These are phyloP conservation scores for Eutypa lata DNA, from an alignment of 2,329 filamentous ascomycete genomes.

Conservation along the genomic window DNA sequence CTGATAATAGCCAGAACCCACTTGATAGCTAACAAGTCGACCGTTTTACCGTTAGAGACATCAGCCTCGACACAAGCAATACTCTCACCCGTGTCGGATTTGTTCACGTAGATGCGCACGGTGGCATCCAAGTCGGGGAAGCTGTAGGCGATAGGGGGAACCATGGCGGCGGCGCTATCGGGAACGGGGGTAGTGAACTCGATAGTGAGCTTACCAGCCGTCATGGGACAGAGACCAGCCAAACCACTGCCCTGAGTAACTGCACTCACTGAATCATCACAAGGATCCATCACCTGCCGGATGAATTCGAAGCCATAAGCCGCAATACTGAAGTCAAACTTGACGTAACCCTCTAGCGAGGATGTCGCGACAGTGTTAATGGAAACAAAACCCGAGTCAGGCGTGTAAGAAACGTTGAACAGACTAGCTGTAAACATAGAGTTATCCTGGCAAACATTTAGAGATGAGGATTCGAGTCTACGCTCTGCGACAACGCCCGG, in stretches of 20 bases:
- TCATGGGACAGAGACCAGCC: constrained; percentile 85
- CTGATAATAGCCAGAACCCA: constrained; percentile 79
- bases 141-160: constrained; percentile 76
- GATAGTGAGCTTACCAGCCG: constrained; percentile 75
- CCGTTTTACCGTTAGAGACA: constrained; percentile 80
- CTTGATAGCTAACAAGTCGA: constrained; percentile 75
- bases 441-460: constrained; percentile 80
- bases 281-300: constrained; percentile 70
- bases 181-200: constrained; percentile 63
- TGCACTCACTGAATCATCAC: constrained; percentile 37
- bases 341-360: constrained; percentile 76
- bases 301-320: constrained; percentile 81
- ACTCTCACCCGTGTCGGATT: constrained; percentile 50
- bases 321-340: constrained; percentile 70
- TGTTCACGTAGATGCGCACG: constrained; percentile 71
- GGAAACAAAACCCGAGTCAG: constrained; percentile 67
- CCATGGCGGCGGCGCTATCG: constrained; percentile 51
- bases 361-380: constrained; percentile 80
- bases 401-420: constrained; percentile 81
- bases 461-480: constrained; percentile 76
- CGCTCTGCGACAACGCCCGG: constrained; percentile 53
- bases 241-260: constrained; percentile 44
- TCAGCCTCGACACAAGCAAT: constrained; percentile 78
- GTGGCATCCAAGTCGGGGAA: constrained; percentile 81
- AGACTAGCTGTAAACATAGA: constrained; percentile 83